These are phyloP conservation scores for Brassica hybrid DNA, from an alignment of 441 rosid genomes.

Conservation along the genomic window DNA sequence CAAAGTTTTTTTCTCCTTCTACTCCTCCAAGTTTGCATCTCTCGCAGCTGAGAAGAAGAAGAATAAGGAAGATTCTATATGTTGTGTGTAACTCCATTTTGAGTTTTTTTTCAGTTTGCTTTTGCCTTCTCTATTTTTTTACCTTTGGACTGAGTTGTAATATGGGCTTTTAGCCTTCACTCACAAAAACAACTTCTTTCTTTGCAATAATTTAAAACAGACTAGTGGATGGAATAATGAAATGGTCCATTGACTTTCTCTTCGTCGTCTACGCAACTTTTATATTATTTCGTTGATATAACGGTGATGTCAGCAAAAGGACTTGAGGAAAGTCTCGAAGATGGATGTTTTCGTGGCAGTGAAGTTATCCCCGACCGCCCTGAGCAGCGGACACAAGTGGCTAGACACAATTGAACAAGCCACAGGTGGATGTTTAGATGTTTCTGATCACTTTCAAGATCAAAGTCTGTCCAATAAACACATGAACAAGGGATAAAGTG, in stretches of 20 bases:
- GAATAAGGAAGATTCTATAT: too few species aligned
- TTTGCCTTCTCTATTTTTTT: too few species aligned
- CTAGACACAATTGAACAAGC: slow-evolving; percentile 55
- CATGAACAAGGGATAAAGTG: slow-evolving; percentile 2
- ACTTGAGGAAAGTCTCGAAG: slow-evolving; percentile 55
- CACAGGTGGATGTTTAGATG: slow-evolving; percentile 59
- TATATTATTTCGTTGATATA: slow-evolving; percentile 49
- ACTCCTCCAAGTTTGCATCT: slow-evolving; percentile 16
- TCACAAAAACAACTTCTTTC: not conserved
- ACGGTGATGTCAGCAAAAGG: slow-evolving; percentile 56
- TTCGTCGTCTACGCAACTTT: slow-evolving; percentile 29
- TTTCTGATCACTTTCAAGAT: slow-evolving; percentile 54
- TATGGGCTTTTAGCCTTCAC: not conserved
- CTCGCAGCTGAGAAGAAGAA: not conserved
- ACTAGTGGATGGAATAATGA: too few species aligned
- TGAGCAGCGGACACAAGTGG: slow-evolving; percentile 57
- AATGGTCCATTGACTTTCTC: slow-evolving; percentile 39
- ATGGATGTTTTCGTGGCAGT: slow-evolving; percentile 64
- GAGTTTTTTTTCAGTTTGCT: not conserved
- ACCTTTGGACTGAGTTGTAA: too few species aligned
- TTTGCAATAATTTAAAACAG: too few species aligned
- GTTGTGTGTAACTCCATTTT: too few species aligned
- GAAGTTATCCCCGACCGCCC: slow-evolving; percentile 41
- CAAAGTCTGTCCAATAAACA: slow-evolving; percentile 42
- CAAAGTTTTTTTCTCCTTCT: not conserved